phyloP scores from a whole-genome alignment of 2,329 filamentous ascomycete genomes.

The Scedosporium apiospermum region DNA sequence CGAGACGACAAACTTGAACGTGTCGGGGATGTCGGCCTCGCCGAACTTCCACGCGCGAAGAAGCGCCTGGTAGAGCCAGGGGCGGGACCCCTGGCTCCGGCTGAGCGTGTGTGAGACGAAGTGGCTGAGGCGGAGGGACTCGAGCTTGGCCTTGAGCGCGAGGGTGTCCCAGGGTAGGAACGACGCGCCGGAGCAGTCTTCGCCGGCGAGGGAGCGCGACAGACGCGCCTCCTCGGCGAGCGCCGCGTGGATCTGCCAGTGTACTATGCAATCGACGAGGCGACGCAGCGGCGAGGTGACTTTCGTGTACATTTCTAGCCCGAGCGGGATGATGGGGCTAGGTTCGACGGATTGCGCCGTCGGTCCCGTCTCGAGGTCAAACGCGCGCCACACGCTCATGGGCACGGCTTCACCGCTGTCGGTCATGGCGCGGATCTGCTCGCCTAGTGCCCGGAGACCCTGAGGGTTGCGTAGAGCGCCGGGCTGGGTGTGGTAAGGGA shows the following conservation, averaged over 20 bases:
- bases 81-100: slow-evolving; percentile 30
- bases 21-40: slow-evolving; percentile 35
- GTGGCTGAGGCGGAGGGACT: slow-evolving; percentile 43
- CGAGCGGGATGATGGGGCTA: slow-evolving; percentile 47
- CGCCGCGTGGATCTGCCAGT: slow-evolving; percentile 58
- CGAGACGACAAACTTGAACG: slow-evolving; percentile 38
- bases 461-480: slow-evolving; percentile 15
- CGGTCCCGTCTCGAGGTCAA: slow-evolving; percentile 32
- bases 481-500: slow-evolving; percentile 43
- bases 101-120: slow-evolving; percentile 35
- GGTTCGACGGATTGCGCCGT: slow-evolving; percentile 43
- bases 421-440: slow-evolving; percentile 24
- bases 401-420: slow-evolving; percentile 15
- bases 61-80: slow-evolving; percentile 52
- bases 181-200: not conserved
- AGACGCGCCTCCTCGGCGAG: slow-evolving; percentile 34
- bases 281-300: slow-evolving; percentile 58
- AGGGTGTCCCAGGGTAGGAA: slow-evolving; percentile 35
- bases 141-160: slow-evolving; percentile 34
- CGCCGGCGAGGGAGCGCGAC: slow-evolving; percentile 11
- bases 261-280: slow-evolving; percentile 51
- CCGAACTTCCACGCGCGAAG: slow-evolving; percentile 49
- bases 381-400: slow-evolving; percentile 18
- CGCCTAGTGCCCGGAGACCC: slow-evolving; percentile 7
- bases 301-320: slow-evolving; percentile 51